Conservation (phyloP, 2,329 filamentous ascomycete genomes). For the Talaromyces sp. region DNA sequence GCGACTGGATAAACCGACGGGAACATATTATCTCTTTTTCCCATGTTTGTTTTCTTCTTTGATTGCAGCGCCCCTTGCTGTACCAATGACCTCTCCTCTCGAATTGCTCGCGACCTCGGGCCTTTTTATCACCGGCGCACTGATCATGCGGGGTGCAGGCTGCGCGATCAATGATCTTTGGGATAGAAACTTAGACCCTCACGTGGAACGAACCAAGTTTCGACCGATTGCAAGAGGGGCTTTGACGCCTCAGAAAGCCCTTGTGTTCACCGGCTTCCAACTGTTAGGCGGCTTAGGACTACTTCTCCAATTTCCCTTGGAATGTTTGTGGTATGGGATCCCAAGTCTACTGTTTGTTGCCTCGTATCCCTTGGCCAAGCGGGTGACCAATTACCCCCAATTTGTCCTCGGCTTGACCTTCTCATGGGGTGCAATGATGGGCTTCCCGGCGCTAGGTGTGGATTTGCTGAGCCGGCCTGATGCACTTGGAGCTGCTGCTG, state of each 20-base stretch:
- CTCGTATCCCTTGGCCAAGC: constrained; percentile 49
- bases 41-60: constrained; percentile 47
- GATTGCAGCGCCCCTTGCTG: constrained; percentile 36
- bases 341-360: constrained; percentile 40
- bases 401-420: constrained; percentile 48
- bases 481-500: constrained; percentile 32
- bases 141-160: constrained; percentile 47
- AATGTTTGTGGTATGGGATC: constrained; percentile 40
- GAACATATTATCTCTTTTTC: constrained; percentile 50
- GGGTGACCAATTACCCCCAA: constrained; percentile 50
- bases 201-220: constrained; percentile 46
- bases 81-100: constrained; percentile 21
- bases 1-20: constrained; percentile 48
- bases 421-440: constrained; percentile 47
- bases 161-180: constrained; percentile 55
- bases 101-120: constrained; percentile 34
- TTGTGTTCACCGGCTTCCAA: constrained; percentile 41
- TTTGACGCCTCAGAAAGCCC: constrained; percentile 38
- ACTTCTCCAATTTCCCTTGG: constrained; percentile 37
- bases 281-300: constrained; percentile 37
- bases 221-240: constrained; percentile 50
- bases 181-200: constrained; percentile 50
- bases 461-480: constrained; percentile 37
- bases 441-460: constrained; percentile 41
- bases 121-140: constrained; percentile 37